Percentiles rank a stretch among this genome's conserved stretches.
These are phyloP conservation scores for Podospora australis DNA, from an alignment of 495 filamentous ascomycete genomes.

Conservation along the genomic window DNA sequence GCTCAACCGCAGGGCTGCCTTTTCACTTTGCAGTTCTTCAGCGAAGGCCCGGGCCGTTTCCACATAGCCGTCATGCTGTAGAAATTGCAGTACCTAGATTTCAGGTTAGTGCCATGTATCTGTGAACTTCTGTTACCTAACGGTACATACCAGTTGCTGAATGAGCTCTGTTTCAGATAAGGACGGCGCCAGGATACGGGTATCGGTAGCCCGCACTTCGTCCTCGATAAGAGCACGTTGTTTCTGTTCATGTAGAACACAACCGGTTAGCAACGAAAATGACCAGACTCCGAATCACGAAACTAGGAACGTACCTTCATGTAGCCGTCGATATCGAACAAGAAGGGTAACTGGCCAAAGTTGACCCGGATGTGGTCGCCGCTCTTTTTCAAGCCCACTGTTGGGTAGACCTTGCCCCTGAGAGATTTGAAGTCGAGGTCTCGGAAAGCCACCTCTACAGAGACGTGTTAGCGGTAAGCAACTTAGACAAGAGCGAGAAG, in stretches of 20 bases:
- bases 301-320: conserved; percentile 54
- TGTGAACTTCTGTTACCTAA: no score
- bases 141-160: conserved; percentile 65
- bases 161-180: conserved; percentile 71
- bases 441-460: conserved; percentile 68
- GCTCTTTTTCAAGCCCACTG: conserved; percentile 88
- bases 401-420: conserved; percentile 66
- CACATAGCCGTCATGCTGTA: conserved; percentile 95
- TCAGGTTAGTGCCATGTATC: conserved; percentile 5
- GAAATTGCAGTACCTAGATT: conserved; percentile 61
- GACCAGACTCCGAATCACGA: not conserved
- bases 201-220: conserved; percentile 31
- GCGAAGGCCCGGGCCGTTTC: conserved; percentile 87
- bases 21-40: conserved; percentile 71
- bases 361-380: conserved; percentile 80
- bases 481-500: conserved; percentile 1
- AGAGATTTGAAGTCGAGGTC: conserved; percentile 64
- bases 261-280: not conserved
- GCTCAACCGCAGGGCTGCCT: conserved; percentile 54
- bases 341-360: conserved; percentile 85
- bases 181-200: conserved; percentile 54
- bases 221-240: conserved; percentile 47
- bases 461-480: conserved; percentile 9
- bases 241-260: conserved; percentile 44
- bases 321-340: conserved; percentile 87